A percentile compares a stretch with the other conserved stretches of the same genome.
Conservation (phyloP, 2,329 filamentous ascomycete genomes). For the Leptodontidium sp. region DNA sequence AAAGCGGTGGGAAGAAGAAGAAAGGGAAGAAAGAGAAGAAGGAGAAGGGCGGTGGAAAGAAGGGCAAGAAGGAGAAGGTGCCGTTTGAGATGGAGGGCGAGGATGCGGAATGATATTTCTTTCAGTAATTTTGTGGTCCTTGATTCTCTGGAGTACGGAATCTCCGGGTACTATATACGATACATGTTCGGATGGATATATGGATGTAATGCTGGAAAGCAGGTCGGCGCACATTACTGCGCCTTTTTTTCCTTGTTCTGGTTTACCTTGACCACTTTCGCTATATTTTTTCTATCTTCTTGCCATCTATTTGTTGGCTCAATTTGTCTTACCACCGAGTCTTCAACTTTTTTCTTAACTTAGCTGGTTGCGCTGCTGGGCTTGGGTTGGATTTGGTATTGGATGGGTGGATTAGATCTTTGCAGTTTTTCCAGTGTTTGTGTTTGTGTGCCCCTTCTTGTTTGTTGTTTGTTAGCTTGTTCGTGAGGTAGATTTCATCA, state of each 20-base stretch:
- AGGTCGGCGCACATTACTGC: neutral
- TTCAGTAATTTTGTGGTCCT: neutral
- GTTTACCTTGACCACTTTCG: neutral
- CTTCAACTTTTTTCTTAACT: neutral
- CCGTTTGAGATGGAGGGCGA: slow-evolving; percentile 19
- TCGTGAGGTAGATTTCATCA: too few species aligned
- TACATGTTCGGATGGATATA: neutral
- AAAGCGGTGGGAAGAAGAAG: slow-evolving; percentile 19
- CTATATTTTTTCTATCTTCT: neutral
- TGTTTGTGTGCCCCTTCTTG: too few species aligned
- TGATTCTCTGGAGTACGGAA: neutral
- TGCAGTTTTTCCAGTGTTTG: neutral
- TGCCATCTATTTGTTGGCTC: neutral
- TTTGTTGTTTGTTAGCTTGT: too few species aligned
- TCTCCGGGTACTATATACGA: neutral
- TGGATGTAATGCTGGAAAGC: neutral
- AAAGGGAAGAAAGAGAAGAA: slow-evolving; percentile 36
- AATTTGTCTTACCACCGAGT: neutral
- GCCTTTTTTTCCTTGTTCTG: neutral
- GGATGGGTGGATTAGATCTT: neutral
- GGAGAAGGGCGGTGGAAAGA: slow-evolving; percentile 27
- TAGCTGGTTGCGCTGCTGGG: neutral
- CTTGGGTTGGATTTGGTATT: neutral
- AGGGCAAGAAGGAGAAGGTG: slow-evolving; percentile 33
- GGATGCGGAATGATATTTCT: slow-evolving; percentile 5